A percentile compares a stretch with the other conserved stretches of the same genome.
These are phyloP conservation scores for Mycosphaerella sp. DNA, from an alignment of 2,329 filamentous ascomycete species.

Conservation along the genomic window DNA sequence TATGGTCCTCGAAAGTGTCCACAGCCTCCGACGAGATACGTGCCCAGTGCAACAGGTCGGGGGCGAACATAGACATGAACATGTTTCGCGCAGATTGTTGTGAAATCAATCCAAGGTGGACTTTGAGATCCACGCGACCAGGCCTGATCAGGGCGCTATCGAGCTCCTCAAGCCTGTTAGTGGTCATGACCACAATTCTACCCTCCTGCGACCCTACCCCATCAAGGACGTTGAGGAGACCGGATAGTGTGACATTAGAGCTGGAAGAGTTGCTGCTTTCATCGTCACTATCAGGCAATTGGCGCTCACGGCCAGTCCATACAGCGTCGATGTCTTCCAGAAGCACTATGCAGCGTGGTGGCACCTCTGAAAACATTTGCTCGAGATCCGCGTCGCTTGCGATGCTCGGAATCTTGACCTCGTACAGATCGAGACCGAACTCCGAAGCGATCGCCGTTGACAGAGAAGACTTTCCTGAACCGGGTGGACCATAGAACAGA, in stretches of 20 bases:
- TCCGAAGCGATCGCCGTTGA: slow-evolving; percentile 38
- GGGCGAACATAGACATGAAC: slow-evolving; percentile 26
- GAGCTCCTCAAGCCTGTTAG: slow-evolving; percentile 64
- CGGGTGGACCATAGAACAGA: slow-evolving; percentile 62
- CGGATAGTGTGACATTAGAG: slow-evolving; percentile 54
- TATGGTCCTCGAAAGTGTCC: slow-evolving; percentile 18
- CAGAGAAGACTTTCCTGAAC: slow-evolving; percentile 28
- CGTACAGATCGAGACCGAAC: slow-evolving; percentile 35
- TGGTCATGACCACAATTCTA: slow-evolving; percentile 72
- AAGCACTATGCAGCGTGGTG: slow-evolving; percentile 39
- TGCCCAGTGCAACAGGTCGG: slow-evolving; percentile 21
- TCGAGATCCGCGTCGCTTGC: slow-evolving; percentile 55
- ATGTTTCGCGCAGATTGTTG: slow-evolving; percentile 20
- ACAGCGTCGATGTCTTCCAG: slow-evolving; percentile 43
- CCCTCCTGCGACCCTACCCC: slow-evolving; percentile 72
- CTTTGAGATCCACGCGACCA: slow-evolving; percentile 54
- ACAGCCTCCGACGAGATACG: not conserved
- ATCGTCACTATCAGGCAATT: slow-evolving; percentile 21
- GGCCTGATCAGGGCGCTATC: slow-evolving; percentile 67
- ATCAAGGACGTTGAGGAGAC: slow-evolving; percentile 73
- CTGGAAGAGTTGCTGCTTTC: slow-evolving; percentile 39
- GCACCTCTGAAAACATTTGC: slow-evolving; percentile 37
- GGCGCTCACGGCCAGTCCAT: slow-evolving; percentile 24
- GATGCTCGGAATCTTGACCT: slow-evolving; percentile 40
- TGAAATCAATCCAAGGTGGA: slow-evolving; percentile 24